Conservation (phyloP, 257 asterid genomes). For the Hygrophila difformis region DNA sequence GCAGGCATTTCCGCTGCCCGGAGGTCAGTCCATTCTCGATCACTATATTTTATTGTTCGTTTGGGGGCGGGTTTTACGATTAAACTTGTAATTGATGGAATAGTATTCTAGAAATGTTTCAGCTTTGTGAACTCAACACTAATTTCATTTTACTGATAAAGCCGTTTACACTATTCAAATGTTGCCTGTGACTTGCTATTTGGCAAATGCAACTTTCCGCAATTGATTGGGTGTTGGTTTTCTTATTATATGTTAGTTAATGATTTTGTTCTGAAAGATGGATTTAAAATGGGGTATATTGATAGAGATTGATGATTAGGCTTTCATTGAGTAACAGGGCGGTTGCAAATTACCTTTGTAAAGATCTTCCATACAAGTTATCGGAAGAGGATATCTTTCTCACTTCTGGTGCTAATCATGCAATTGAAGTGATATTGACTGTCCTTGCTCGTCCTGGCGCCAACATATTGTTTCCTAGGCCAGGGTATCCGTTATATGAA, state of each 20-base stretch:
- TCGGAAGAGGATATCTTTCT: constrained; percentile 41
- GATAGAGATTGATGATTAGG: too few relatives aligned
- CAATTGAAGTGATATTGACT: constrained; percentile 42
- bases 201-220: too few relatives aligned
- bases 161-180: too few relatives aligned
- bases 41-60: neutral
- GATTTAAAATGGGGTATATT: too few relatives aligned
- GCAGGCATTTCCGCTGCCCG: constrained; percentile 32
- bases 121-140: too few relatives aligned
- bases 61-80: too few relatives aligned
- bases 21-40: constrained; percentile 20
- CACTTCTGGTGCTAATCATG: constrained; percentile 64
- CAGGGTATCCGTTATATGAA: constrained; percentile 58
- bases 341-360: constrained; percentile 45
- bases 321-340: constrained; percentile 31
- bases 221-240: too few relatives aligned
- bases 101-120: too few relatives aligned
- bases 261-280: too few relatives aligned
- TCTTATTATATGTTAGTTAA: neutral
- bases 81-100: too few relatives aligned
- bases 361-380: constrained; percentile 33
- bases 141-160: too few relatives aligned
- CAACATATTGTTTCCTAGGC: constrained; percentile 54
- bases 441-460: constrained; percentile 59
- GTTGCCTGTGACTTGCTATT: too few relatives aligned